Percentiles rank a stretch among this genome's conserved stretches.
Conservation (phyloP, 257 asterid genomes). For the Nicotiana tabacum region DNA sequence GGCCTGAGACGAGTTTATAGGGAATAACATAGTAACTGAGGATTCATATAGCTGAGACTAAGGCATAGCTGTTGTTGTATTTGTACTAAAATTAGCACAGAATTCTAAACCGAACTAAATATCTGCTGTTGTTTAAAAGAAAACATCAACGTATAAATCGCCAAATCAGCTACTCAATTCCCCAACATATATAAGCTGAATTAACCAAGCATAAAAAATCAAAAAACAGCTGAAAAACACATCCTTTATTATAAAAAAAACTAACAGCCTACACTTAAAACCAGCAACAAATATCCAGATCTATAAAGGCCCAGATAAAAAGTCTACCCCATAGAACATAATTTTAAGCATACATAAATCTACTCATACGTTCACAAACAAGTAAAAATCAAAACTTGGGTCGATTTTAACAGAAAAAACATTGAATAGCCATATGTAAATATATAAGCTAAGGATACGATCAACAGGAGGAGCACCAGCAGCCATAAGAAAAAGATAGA, state of each 20-base stretch:
- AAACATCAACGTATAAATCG: neutral
- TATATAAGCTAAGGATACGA: constrained; percentile 41
- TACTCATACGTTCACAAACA: neutral
- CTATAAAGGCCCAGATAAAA: too few species aligned
- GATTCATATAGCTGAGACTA: too few species aligned
- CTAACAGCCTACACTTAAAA: neutral
- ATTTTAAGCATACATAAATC: neutral
- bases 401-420: neutral
- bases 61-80: too few species aligned
- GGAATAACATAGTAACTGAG: too few species aligned
- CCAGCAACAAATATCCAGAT: constrained; percentile 20
- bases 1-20: too few species aligned
- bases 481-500: constrained; percentile 35
- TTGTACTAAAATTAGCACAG: neutral
- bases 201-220: neutral
- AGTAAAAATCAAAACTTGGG: neutral
- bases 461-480: constrained; percentile 50
- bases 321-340: too few species aligned
- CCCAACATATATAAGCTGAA: neutral
- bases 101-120: neutral
- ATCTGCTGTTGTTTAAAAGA: neutral
- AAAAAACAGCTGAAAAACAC: neutral
- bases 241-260: neutral
- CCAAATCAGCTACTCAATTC: neutral
- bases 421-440: neutral